phyloP scores from a whole-genome alignment of 2,329 filamentous ascomycete genomes.

The Onygena corvina region DNA sequence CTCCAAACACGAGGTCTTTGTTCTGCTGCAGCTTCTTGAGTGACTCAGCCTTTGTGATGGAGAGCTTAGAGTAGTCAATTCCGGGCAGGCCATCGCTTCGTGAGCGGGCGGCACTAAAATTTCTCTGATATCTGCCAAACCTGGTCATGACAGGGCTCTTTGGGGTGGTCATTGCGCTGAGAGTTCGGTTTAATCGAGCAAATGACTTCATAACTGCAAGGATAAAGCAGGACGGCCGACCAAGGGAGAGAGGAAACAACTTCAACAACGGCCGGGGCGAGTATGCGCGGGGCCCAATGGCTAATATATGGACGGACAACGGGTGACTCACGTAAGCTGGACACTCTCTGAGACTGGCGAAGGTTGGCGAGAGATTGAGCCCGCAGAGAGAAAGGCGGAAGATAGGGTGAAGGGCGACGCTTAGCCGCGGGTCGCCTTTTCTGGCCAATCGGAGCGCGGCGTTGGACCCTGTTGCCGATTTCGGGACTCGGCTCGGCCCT shows the following conservation, averaged over 20 bases:
- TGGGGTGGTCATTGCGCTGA: slow-evolving; percentile 8
- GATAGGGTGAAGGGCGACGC: not conserved
- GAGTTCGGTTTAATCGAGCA: slow-evolving; percentile 4
- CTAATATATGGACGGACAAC: not conserved
- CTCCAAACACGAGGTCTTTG: slow-evolving; percentile 78
- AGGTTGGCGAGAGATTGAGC: no score
- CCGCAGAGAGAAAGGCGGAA: not conserved
- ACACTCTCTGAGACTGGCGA: not conserved
- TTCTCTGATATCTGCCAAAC: slow-evolving; percentile 28
- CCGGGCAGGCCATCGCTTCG: slow-evolving; percentile 41
- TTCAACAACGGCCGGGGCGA: no score
- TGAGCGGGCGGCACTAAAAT: slow-evolving; percentile 31
- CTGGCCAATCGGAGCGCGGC: not conserved
- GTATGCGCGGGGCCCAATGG: not conserved
- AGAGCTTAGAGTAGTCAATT: slow-evolving; percentile 66
- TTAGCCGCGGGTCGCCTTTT: not conserved
- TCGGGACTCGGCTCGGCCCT: not conserved
- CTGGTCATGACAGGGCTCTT: slow-evolving; percentile 5
- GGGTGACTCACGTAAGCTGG: slow-evolving; percentile 1
- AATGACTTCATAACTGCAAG: slow-evolving; percentile 10
- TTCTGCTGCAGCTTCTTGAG: slow-evolving; percentile 65
- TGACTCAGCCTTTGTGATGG: slow-evolving; percentile 58
- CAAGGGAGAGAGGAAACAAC: slow-evolving; percentile 6
- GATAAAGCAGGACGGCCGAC: not conserved
- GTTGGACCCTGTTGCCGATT: not conserved